These are phyloP conservation scores for Trypanosoma scelopori DNA, from an alignment of 208 protist genomes.

Conservation along the genomic window DNA sequence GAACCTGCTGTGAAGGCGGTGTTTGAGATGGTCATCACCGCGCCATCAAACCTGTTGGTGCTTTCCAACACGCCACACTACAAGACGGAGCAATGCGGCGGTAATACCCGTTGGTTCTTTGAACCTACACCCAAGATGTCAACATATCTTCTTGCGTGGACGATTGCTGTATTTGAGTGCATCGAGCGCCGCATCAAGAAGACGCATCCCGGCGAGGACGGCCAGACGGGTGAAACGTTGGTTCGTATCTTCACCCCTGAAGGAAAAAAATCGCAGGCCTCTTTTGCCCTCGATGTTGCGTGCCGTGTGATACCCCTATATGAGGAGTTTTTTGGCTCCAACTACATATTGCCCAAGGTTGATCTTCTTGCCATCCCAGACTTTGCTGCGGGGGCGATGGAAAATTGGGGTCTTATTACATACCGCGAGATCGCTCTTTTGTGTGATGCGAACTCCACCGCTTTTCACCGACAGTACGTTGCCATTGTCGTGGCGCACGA, in stretches of 20 bases:
- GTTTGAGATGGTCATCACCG: conserved; percentile 91
- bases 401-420: conserved; percentile 97
- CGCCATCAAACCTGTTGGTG: conserved; percentile 54
- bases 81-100: conserved; percentile 21
- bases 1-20: conserved; percentile 94
- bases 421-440: conserved; percentile 91
- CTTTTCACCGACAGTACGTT: conserved; percentile 50
- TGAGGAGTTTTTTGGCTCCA: conserved; percentile 79
- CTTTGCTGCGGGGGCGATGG: conserved; percentile 96
- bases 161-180: conserved; percentile 86
- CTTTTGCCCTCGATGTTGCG: conserved; percentile 83
- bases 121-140: conserved; percentile 88
- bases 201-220: conserved; percentile 8
- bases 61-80: conserved; percentile 89
- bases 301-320: conserved; percentile 67
- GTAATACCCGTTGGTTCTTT: conserved; percentile 59
- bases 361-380: conserved; percentile 96
- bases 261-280: conserved; percentile 44
- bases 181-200: conserved; percentile 44
- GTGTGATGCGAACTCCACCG: conserved; percentile 46
- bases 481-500: conserved; percentile 92
- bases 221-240: conserved; percentile 24
- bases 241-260: conserved; percentile 57
- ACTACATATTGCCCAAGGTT: conserved; percentile 94
- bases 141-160: conserved; percentile 96